Conservation (phyloP, 345 rosid genomes). For the Ceriops tagal region DNA sequence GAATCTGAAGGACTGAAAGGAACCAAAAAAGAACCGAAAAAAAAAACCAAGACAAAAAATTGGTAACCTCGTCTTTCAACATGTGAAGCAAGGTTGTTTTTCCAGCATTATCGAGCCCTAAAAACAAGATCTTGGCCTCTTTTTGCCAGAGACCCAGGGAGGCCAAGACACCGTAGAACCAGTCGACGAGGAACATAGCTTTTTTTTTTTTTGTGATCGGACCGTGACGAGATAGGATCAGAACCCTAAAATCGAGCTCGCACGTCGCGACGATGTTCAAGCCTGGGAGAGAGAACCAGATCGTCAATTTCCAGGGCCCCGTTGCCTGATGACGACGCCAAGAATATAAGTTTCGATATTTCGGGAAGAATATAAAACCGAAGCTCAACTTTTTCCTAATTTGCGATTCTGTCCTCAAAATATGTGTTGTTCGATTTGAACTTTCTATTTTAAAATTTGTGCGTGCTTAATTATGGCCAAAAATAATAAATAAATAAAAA, state of each 20-base stretch:
- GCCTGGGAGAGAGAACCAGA: conserved; percentile 8
- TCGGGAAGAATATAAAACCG: not conserved
- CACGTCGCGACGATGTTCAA: conserved; percentile 9
- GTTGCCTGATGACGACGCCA: too few species aligned
- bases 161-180: conserved; percentile 70
- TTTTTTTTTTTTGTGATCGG: not conserved
- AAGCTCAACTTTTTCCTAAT: too few species aligned
- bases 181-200: conserved; percentile 58
- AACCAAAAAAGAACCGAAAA: not conserved
- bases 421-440: too few species aligned
- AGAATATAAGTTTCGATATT: too few species aligned
- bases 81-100: conserved; percentile 78
- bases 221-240: not conserved
- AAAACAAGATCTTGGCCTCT: conserved; percentile 77
- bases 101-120: conserved; percentile 79
- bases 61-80: conserved; percentile 69
- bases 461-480: too few species aligned
- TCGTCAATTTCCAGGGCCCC: conserved; percentile 17
- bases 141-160: conserved; percentile 73
- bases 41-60: not conserved
- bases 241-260: conserved; percentile 4
- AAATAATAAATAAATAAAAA: too few species aligned
- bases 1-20: not conserved
- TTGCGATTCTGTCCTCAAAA: too few species aligned
- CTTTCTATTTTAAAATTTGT: too few species aligned